These are phyloP conservation scores for Pichia sp. DNA, from an alignment of 1,139 yeast species.

Conservation along the genomic window DNA sequence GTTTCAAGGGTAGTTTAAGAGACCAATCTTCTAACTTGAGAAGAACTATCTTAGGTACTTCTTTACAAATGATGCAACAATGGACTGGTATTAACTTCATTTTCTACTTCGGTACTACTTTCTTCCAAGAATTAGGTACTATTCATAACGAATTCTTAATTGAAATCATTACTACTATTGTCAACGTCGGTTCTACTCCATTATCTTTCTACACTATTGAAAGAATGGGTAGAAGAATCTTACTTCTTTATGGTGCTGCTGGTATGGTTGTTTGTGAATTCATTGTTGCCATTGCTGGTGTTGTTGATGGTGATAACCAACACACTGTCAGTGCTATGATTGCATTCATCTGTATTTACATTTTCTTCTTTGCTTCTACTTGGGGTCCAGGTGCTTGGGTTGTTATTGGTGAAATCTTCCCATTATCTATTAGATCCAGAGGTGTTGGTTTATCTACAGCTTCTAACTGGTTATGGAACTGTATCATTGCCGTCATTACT, in stretches of 20 bases:
- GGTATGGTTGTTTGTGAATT: constrained; percentile 62
- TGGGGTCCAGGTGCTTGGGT: constrained; percentile 50
- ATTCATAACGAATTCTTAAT: constrained; percentile 46
- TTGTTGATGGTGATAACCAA: constrained; percentile 34
- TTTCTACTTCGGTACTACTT: constrained; percentile 66
- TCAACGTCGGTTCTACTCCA: constrained; percentile 49
- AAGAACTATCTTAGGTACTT: constrained; percentile 35
- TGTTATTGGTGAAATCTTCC: constrained; percentile 57
- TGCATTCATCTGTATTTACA: constrained; percentile 51
- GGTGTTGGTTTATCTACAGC: constrained; percentile 37
- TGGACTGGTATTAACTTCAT: constrained; percentile 75
- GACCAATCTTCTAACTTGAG: constrained; percentile 34
- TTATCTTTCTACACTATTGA: constrained; percentile 39
- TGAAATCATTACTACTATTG: constrained; percentile 60
- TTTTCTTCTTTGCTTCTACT: constrained; percentile 57
- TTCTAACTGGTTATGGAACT: constrained; percentile 40
- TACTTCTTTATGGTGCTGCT: constrained; percentile 51
- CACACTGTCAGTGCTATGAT: constrained; percentile 39
- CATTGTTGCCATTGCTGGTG: constrained; percentile 60
- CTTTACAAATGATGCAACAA: constrained; percentile 60
- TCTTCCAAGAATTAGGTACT: constrained; percentile 54
- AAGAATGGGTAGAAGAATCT: constrained; percentile 50
- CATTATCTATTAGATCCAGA: constrained; percentile 54
- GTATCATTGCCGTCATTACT: constrained; percentile 36
- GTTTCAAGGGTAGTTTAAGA: constrained; percentile 35